Base-by-base conservation (phyloP, 169 alveolate genomes). In the Plasmodium chabaudi region DNA sequence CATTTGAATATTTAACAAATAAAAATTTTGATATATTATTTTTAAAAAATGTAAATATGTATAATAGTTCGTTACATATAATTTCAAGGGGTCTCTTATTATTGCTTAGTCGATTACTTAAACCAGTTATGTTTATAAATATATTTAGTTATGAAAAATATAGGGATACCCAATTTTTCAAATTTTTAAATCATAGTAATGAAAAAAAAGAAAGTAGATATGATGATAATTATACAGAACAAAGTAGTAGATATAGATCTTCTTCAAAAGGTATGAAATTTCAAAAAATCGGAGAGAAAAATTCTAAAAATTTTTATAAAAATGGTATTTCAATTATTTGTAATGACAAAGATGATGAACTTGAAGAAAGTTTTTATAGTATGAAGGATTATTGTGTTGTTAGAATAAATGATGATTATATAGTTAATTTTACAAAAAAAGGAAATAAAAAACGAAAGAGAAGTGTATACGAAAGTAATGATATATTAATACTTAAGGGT, bases 1-100 rank as follows among this genome's bases (percentile, higher is more conserved):
- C 91, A 46, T 86, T 63, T 86, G 91, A 86, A 15, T 86, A 86
- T 65, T 39, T 86, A 59, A 70, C 91, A 49, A 71, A 86, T 53
- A 68, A 86, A 71, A 86, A 68, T 59, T 86, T 86, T 63, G 79
- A 86, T 51, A 12, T 86, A 5, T 25, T 86, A 9, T 86, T 86
- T 86, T 86, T 86, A 72, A 68, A 86, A 42, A 86, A 49, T 69
- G 51, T 86, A 13, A 86, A 86, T 46, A 15, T 69, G 63, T 60
- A 68, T 23, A 70, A 86, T 27, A 86, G 55, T 47, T 70, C 91
- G 9, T 34, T 86, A 23, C 86, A 86, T 9, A 51, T 60, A 25
- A 21, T 86, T 15, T 86, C 91, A 49, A 68, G 75, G 12, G 91
- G 91, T n/a, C 25, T 86, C n/a, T 15, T 86, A 2, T 53, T 86